Evolutionary conservation across 2,329 filamentous ascomycete genomes (phyloP), one percentile per base, ranked within the genome.

Genomic region (Amylocarpus encephaloides): DNA sequence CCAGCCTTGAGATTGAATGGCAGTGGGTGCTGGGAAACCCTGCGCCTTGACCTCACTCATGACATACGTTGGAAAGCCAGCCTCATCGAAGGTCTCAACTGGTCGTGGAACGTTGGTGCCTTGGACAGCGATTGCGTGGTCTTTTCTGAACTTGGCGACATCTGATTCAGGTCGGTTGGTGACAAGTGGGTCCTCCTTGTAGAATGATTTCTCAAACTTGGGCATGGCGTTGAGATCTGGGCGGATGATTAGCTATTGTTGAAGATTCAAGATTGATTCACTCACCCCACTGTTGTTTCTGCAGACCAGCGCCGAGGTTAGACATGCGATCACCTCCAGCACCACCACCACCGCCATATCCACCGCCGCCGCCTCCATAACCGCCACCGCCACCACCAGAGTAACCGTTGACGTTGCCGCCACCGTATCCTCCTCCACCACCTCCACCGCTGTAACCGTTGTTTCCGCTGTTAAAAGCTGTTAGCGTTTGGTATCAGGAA

Each of bases 171-270:
- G 83, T 65, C 93, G 88, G 63, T 71, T 76, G 55, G 82, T 72
- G 54, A 98, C 92, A 53, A 82, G 81, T 30, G 85, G 78, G 67
- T 93, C 84, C 73, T 97, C 93, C 76, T 97, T 95, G 81, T 98
- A 98, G 75, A 98, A 98, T 7, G 88, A 91, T 74, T 98, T 98
- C 70, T 98, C 93, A 73, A 98, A 98, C 72, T 97, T 97, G 63
- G 93, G 92, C 41, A 98, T 67, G 6, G 83, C 70, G 65, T 70
- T 76, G 48, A 93, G 64, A 68, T 98, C 93, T 93, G 59, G 15
- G 19, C 49, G 53, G 10, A 43, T 47, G 52, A 47, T 52, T 45
- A 52, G 34, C 48, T 57, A n/a, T 33, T 30, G 10, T 52, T n/a
- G 43, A 19, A 53, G 42, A 26, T 39, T 35, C 34, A 43, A 43